Evolutionary conservation across 2,329 filamentous ascomycete genomes (phyloP).

Genomic region (Camillea tinctor): DNA sequence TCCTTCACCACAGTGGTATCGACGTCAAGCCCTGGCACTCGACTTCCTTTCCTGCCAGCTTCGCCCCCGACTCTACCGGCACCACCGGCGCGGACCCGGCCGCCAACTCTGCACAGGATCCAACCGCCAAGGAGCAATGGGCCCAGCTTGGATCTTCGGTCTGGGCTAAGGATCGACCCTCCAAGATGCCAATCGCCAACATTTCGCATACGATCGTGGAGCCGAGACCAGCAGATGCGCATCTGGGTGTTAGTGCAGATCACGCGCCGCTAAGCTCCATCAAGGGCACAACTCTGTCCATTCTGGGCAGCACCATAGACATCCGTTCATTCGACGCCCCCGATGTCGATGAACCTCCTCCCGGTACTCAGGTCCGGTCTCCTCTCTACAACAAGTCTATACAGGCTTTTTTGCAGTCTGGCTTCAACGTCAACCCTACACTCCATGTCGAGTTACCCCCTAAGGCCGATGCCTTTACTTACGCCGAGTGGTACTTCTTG

Average conservation of each 20-base stretch:
- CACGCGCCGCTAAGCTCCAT: conserved; percentile 69
- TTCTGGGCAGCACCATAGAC: conserved; percentile 79
- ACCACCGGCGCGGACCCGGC: conserved; percentile 20
- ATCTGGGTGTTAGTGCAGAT: conserved; percentile 63
- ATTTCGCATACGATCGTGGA: conserved; percentile 31
- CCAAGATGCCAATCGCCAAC: conserved; percentile 27
- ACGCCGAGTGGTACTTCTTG: conserved; percentile 73
- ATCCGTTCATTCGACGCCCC: conserved; percentile 68
- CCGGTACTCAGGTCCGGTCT: conserved; percentile 38
- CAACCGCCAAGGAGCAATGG: conserved; percentile 35
- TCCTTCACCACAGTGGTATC: conserved; percentile 60
- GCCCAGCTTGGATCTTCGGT: conserved; percentile 33
- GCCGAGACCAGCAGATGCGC: conserved; percentile 56
- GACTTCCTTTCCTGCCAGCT: conserved; percentile 30
- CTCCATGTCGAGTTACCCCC: conserved; percentile 60
- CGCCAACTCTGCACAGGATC: conserved; percentile 27
- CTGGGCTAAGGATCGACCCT: conserved; percentile 32
- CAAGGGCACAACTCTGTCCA: conserved; percentile 71
- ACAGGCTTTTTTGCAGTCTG: conserved; percentile 65
- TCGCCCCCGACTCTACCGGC: conserved; percentile 26
- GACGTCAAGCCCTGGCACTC: conserved; percentile 55
- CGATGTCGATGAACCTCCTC: conserved; percentile 62
- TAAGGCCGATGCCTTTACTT: conserved; percentile 63
- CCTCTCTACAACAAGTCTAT: conserved; percentile 70
- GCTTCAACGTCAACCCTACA: conserved; percentile 58